phyloP scores from a whole-genome alignment of 192 early-diverging fungal species.

The Coemansia pectinata region DNA sequence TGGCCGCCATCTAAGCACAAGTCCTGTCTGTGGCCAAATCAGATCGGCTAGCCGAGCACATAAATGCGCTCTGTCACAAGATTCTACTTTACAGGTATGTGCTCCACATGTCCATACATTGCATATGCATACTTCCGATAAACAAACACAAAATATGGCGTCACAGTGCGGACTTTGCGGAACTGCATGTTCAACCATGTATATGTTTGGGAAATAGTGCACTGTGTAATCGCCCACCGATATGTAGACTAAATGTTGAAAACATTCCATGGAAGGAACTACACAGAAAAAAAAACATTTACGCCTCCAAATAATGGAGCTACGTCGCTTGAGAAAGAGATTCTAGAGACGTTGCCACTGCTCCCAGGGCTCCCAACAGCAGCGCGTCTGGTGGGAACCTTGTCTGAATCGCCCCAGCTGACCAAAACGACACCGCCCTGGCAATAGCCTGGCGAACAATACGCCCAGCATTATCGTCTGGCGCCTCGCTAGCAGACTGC shows the following conservation, averaged over 20 bases:
- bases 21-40: background rate
- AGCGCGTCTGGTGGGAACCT: slow-evolving; percentile 25
- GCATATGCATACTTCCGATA: background rate
- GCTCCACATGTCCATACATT: background rate
- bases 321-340: background rate
- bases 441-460: slow-evolving; percentile 21
- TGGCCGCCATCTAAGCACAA: background rate
- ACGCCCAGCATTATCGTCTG: background rate
- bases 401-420: slow-evolving; percentile 19
- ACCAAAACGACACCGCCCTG: slow-evolving; percentile 44
- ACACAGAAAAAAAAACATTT: background rate
- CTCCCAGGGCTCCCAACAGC: slow-evolving; percentile 42
- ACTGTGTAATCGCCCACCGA: background rate
- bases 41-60: background rate
- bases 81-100: background rate
- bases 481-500: background rate
- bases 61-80: background rate
- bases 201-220: background rate
- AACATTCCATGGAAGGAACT: background rate
- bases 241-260: background rate
- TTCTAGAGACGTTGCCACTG: background rate
- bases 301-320: background rate
- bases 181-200: background rate
- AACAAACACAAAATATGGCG: background rate
- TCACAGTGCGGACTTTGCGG: background rate